Percentiles rank a stretch among this genome's conserved stretches.
These are phyloP conservation scores for Rubia peregrina DNA, from an alignment of 305 asterid species.

Conservation along the genomic window DNA sequence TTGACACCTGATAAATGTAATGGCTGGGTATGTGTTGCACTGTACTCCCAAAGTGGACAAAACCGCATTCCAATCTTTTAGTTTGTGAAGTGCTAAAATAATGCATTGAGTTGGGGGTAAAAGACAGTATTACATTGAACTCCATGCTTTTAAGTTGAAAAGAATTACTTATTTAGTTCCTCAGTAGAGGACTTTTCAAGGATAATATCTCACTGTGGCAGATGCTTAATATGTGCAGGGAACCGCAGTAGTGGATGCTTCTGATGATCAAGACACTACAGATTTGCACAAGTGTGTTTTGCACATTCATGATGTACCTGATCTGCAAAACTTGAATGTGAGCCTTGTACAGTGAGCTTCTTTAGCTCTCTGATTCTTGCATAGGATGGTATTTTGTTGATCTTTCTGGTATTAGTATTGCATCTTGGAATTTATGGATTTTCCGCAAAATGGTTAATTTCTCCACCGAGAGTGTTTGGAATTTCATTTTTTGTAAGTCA, in stretches of 20 bases:
- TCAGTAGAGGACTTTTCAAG: not conserved
- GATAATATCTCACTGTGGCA: constrained; percentile 13
- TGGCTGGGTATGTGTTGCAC: not conserved
- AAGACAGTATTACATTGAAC: not conserved
- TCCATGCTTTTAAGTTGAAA: not conserved
- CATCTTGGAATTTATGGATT: not conserved
- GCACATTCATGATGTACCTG: constrained; percentile 43
- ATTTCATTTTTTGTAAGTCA: not conserved
- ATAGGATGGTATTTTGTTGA: not conserved
- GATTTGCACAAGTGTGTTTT: constrained; percentile 82
- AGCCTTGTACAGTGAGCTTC: constrained; percentile 17
- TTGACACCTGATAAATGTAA: not conserved
- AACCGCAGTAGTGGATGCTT: constrained; percentile 56
- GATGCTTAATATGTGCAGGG: constrained; percentile 54
- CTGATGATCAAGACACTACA: constrained; percentile 81
- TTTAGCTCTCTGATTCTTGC: constrained; percentile 5
- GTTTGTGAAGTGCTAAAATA: not conserved
- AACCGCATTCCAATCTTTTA: not conserved
- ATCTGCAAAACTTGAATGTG: constrained; percentile 46
- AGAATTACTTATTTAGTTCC: not conserved
- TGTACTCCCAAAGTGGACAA: too few species aligned
- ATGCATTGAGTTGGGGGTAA: not conserved
- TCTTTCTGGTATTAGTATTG: not conserved
- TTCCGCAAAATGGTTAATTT: not conserved
- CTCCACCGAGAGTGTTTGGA: not conserved